These are phyloP conservation scores for Verbascum thapsus DNA, from an alignment of 257 asterid species.

Conservation along the genomic window DNA sequence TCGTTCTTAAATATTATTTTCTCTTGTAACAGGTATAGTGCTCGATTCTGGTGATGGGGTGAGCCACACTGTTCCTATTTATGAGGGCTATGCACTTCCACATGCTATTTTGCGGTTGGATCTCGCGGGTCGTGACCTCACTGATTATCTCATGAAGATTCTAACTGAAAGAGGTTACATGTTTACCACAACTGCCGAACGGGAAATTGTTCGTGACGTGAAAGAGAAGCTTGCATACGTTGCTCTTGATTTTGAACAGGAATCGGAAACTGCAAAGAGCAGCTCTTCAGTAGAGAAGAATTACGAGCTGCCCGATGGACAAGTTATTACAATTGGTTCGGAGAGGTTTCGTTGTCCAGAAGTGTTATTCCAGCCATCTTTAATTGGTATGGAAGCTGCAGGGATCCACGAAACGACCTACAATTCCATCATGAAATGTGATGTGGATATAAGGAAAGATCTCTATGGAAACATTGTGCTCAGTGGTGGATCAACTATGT, in stretches of 20 bases:
- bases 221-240: constrained; percentile 42
- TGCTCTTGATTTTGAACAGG: constrained; percentile 40
- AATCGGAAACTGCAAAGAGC: constrained; percentile 35
- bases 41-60: constrained; percentile 43
- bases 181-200: constrained; percentile 41
- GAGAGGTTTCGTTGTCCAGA: constrained; percentile 45
- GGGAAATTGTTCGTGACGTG: constrained; percentile 44
- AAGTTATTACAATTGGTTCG: constrained; percentile 35
- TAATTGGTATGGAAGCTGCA: constrained; percentile 40
- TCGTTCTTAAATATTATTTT: background rate
- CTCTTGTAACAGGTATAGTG: constrained; percentile 31
- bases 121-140: constrained; percentile 42
- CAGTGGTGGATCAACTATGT: constrained; percentile 42
- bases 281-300: constrained; percentile 39
- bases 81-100: constrained; percentile 39
- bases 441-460: constrained; percentile 38
- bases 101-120: constrained; percentile 39
- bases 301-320: constrained; percentile 38
- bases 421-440: constrained; percentile 39
- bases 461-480: constrained; percentile 35
- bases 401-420: constrained; percentile 41
- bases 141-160: constrained; percentile 41
- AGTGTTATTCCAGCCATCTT: constrained; percentile 38
- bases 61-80: constrained; percentile 42
- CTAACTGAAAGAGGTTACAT: constrained; percentile 46